Evolutionary conservation across 169 alveolate species (phyloP), one percentile per base, ranked within the genome.

Genomic region (Plasmodium malariae): DNA sequence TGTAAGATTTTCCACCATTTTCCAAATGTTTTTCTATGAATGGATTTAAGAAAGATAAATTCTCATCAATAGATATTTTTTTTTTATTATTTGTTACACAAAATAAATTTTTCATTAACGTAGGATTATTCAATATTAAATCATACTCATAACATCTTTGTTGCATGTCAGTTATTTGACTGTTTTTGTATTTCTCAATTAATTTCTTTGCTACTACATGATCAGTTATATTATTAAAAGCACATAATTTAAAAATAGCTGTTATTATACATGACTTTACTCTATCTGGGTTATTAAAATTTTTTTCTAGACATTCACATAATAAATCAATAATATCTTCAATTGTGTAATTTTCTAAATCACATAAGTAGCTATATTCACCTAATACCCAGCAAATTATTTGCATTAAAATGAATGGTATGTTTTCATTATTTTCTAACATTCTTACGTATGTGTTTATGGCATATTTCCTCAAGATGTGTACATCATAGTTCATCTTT

Each of bases 141-240:
- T 54, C 71, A n/a, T 49, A 83, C 40, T 83, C 91, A 57, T 83
- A 83, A 67, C 91, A 83, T 70, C 83, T 65, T 57, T 83, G 91
- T 19, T 83, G 91, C 55, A 83, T 51, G 32, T 83, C 91, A 3
- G 91, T 83, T 26, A 65, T 51, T 26, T 26, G 45, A 34, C 91
- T 83, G 30, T 54, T 83, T 54, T 83, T 83, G 45, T 83, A 83
- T 65, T 83, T 83, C 21, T 83, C 91, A 43, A 83, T 83, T 60
- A 83, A 34, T 57, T 83, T 83, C 28, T 83, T 83, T 6, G 91
- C 83, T 51, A 83, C 80, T 21, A 67, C 73, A 28, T 83, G 91
- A 26, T 83, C 83, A 2, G 85, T 83, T 67, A 83, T 57, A 60
- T 83, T 83, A 67, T 83, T 83, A 59, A 17, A 36, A 9, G 65